Percentiles rank a stretch among this genome's conserved stretches.
These are phyloP conservation scores for Aspergillus sclerotioniger DNA, from an alignment of 495 filamentous ascomycete species.

Conservation along the genomic window DNA sequence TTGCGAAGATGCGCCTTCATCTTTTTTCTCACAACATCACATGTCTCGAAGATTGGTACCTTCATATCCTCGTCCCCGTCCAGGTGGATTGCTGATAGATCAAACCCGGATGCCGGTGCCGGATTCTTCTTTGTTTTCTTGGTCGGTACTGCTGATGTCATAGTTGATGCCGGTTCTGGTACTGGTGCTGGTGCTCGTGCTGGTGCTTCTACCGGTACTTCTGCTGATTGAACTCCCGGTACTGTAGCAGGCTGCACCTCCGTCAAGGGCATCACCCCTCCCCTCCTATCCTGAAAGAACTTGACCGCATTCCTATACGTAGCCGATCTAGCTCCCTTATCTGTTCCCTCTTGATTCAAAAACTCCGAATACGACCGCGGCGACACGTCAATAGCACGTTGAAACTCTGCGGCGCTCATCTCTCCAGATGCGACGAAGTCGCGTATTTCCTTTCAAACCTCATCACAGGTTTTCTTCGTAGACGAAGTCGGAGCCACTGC, in stretches of 20 bases:
- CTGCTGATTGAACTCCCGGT: neutral
- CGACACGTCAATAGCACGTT: slow-evolving; percentile 6
- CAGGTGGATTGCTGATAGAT: slow-evolving; percentile 10
- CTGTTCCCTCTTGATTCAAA: slow-evolving; percentile 9
- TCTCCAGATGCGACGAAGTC: slow-evolving; percentile 11
- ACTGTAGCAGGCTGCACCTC: neutral
- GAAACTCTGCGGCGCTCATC: slow-evolving; percentile 15
- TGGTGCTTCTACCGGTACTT: neutral
- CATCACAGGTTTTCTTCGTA: slow-evolving; percentile 5
- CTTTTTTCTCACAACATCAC: slow-evolving; percentile 19
- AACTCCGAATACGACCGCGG: slow-evolving; percentile 11
- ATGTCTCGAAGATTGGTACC: slow-evolving; percentile 13
- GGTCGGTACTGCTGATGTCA: neutral
- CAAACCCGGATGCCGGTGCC: neutral
- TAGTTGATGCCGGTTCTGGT: no score
- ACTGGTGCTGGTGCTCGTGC: neutral
- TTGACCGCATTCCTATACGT: slow-evolving; percentile 3
- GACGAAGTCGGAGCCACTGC: neutral
- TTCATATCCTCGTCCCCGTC: slow-evolving; percentile 7
- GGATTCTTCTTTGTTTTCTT: slow-evolving; percentile 4
- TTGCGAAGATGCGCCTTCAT: slow-evolving; percentile 9
- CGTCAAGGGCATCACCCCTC: neutral
- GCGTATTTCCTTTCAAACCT: slow-evolving; percentile 13
- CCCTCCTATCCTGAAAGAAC: slow-evolving; percentile 3
- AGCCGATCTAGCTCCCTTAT: slow-evolving; percentile 11